Percentiles rank a stretch among this genome's conserved stretches.
Conservation (phyloP, 202 grass and related monocot species). For the Digitaria exilis region DNA sequence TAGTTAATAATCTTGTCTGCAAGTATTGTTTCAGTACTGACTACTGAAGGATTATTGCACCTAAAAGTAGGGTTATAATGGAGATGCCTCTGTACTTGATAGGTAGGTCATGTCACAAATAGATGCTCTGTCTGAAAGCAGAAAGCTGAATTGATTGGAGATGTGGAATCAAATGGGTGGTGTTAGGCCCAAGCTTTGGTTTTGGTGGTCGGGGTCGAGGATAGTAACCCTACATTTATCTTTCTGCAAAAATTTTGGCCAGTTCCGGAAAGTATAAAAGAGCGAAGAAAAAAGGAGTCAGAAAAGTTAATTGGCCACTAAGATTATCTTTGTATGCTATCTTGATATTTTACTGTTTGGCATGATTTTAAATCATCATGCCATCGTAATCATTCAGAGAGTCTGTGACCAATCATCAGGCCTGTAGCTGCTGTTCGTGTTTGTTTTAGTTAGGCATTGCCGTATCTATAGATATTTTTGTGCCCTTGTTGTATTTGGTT, state of each 20-base stretch:
- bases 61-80: constrained; percentile 45
- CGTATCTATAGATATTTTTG: background rate
- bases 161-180: constrained; percentile 41
- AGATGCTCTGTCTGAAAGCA: constrained; percentile 35
- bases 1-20: constrained; percentile 3
- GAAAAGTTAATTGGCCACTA: background rate
- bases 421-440: background rate
- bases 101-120: constrained; percentile 38
- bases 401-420: background rate
- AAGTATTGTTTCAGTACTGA: too few relatives aligned
- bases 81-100: constrained; percentile 23
- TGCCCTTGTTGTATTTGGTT: constrained; percentile 21
- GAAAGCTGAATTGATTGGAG: constrained; percentile 47
- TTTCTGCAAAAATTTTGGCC: constrained; percentile 1
- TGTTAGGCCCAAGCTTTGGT: constrained; percentile 39
- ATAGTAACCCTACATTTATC: constrained; percentile 19
- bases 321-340: background rate
- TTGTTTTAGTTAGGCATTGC: background rate
- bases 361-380: background rate
- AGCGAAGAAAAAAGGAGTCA: background rate
- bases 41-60: too few relatives aligned
- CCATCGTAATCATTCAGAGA: background rate
- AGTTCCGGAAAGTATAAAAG: background rate
- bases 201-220: constrained; percentile 19
- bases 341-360: background rate